Conservation (phyloP, 2,329 filamentous ascomycete species). For the Neospermospora avenae region DNA sequence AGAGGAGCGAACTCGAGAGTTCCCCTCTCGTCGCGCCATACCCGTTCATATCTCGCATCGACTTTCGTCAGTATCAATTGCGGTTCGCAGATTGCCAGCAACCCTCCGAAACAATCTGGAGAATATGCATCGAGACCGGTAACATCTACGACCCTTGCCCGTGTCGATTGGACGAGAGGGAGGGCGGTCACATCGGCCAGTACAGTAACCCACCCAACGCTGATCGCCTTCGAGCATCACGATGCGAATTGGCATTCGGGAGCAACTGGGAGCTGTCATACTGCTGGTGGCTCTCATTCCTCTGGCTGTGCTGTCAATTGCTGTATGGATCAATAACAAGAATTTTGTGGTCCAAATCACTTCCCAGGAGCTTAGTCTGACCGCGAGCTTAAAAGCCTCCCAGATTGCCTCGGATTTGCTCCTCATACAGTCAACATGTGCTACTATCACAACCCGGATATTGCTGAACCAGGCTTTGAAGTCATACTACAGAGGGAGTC, state of each 20-base stretch:
- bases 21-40: not conserved
- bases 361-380: slow-evolving; percentile 65
- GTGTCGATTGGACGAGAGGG: slow-evolving; percentile 7
- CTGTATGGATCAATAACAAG: slow-evolving; percentile 59
- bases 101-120: not conserved
- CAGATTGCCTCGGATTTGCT: slow-evolving; percentile 76
- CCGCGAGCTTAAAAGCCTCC: slow-evolving; percentile 81
- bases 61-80: not conserved
- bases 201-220: not conserved
- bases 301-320: slow-evolving; percentile 75
- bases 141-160: slow-evolving; percentile 1
- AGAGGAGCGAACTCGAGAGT: too few relatives aligned
- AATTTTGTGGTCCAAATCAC: slow-evolving; percentile 56
- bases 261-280: slow-evolving; percentile 81
- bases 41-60: not conserved
- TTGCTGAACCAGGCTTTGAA: slow-evolving; percentile 53
- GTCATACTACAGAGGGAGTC: slow-evolving; percentile 54
- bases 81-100: slow-evolving; percentile 2
- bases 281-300: slow-evolving; percentile 70
- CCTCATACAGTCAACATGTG: slow-evolving; percentile 72
- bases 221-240: slow-evolving; percentile 6
- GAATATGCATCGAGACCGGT: slow-evolving; percentile 9
- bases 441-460: slow-evolving; percentile 66
- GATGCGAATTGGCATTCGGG: slow-evolving; percentile 84
- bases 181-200: slow-evolving; percentile 1